Percentiles rank a stretch among this genome's conserved stretches.
Conservation (phyloP, 2,329 filamentous ascomycete genomes). For the Ceratocystis papillata region DNA sequence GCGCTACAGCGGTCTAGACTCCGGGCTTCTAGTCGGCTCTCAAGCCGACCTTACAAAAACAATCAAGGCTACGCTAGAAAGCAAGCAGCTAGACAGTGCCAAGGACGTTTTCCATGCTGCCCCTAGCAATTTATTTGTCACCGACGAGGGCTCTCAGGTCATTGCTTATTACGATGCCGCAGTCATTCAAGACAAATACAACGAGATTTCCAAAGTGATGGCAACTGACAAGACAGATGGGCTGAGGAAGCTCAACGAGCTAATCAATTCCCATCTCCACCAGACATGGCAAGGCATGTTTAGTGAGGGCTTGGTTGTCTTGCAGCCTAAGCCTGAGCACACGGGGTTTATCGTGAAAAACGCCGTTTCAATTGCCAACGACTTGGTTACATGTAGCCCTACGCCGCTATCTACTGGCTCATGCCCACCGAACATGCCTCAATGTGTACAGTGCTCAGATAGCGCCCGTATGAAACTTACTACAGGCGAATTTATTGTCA, state of each 20-base stretch:
- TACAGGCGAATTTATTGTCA: constrained; percentile 58
- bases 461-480: constrained; percentile 54
- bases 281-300: constrained; percentile 73
- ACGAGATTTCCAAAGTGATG: constrained; percentile 53
- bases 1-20: constrained; percentile 59
- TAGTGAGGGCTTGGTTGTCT: constrained; percentile 61
- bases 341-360: constrained; percentile 62
- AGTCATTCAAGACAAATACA: constrained; percentile 55
- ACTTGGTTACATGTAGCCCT: constrained; percentile 63
- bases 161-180: constrained; percentile 67
- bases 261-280: constrained; percentile 81
- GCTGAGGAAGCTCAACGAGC: constrained; percentile 53
- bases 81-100: constrained; percentile 43
- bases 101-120: constrained; percentile 55
- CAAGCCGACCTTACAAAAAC: constrained; percentile 52
- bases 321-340: constrained; percentile 67
- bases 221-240: constrained; percentile 47
- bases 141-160: constrained; percentile 53
- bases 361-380: constrained; percentile 60
- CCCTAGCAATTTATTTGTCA: constrained; percentile 47
- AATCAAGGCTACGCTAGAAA: constrained; percentile 49
- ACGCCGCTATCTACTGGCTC: constrained; percentile 57
- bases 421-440: constrained; percentile 70
- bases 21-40: constrained; percentile 62
- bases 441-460: constrained; percentile 63